Conservation (phyloP, 805 yeast species). For the Myxozyma monticola region DNA sequence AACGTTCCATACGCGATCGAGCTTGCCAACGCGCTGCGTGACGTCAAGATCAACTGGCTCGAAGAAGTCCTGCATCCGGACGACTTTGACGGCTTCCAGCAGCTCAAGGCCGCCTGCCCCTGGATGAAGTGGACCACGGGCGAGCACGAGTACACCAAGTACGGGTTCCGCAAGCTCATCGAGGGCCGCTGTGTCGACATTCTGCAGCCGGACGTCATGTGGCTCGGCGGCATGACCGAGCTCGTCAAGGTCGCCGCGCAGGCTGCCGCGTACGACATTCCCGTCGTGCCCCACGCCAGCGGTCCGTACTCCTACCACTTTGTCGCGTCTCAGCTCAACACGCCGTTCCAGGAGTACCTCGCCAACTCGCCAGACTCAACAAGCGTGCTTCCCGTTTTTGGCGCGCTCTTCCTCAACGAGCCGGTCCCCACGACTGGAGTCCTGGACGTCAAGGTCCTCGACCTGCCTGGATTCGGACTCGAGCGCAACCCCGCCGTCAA, state of each 20-base stretch:
- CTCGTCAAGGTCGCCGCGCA: slow-evolving; percentile 49
- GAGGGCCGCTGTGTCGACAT: slow-evolving; percentile 52
- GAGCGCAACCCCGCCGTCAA: slow-evolving; percentile 48
- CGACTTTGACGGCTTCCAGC: slow-evolving; percentile 51
- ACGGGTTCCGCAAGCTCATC: slow-evolving; percentile 53
- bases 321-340: slow-evolving; percentile 50
- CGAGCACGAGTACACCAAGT: slow-evolving; percentile 54
- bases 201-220: slow-evolving; percentile 55
- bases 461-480: slow-evolving; percentile 54
- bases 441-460: slow-evolving; percentile 44
- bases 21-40: slow-evolving; percentile 45
- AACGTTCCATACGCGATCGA: slow-evolving; percentile 52
- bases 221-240: slow-evolving; percentile 56
- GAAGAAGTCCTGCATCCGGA: slow-evolving; percentile 56
- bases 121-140: slow-evolving; percentile 53
- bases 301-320: slow-evolving; percentile 56
- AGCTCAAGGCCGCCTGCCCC: slow-evolving; percentile 50
- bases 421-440: slow-evolving; percentile 50
- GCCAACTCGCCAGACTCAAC: slow-evolving; percentile 53
- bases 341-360: slow-evolving; percentile 55
- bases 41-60: slow-evolving; percentile 53
- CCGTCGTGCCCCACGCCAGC: slow-evolving; percentile 56
- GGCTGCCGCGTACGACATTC: slow-evolving; percentile 55
- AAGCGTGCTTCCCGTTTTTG: slow-evolving; percentile 50
- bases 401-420: slow-evolving; percentile 49